Evolutionary conservation across 73 alveolate species (phyloP).

Genomic region (Tetrahymena malaccensis): DNA sequence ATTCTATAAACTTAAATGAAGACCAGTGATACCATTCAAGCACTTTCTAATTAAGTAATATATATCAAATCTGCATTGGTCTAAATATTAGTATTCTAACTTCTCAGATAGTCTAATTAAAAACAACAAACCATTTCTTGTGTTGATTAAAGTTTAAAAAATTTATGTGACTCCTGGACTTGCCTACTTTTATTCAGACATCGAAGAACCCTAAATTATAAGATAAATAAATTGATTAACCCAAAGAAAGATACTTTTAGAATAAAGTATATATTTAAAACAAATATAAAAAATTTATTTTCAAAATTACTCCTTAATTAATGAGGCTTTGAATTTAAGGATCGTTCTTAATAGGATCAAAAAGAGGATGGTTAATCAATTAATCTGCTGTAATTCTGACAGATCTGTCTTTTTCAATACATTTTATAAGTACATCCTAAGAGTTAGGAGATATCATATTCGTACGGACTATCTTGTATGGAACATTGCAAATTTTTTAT

Average conservation of each 20-base stretch:
- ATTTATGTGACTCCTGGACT: not conserved
- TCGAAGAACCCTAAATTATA: not conserved
- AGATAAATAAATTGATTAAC: no score
- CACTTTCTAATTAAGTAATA: not conserved
- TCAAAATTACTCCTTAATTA: not conserved
- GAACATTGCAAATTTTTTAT: slow-evolving; percentile 7
- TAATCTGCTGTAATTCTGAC: slow-evolving; percentile 20
- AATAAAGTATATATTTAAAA: no score
- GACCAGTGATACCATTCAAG: not conserved
- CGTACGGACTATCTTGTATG: not conserved
- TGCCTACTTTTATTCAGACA: not conserved
- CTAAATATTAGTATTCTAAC: not conserved
- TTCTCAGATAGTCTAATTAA: slow-evolving; percentile 1
- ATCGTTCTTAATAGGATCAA: not conserved
- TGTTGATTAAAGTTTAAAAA: not conserved
- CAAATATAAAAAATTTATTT: not conserved
- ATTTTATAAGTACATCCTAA: slow-evolving; percentile 13
- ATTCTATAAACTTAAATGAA: not conserved
- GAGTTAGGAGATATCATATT: not conserved
- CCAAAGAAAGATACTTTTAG: no score
- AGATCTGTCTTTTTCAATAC: slow-evolving; percentile 23
- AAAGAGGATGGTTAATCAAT: slow-evolving; percentile 10
- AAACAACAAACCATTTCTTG: slow-evolving; percentile 15
- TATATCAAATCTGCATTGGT: slow-evolving; percentile 18
- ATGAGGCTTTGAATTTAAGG: not conserved